Evolutionary conservation across 768 basidiomycete species (phyloP), one percentile per base, ranked within the genome.

Genomic region (Amanita inopinata): DNA sequence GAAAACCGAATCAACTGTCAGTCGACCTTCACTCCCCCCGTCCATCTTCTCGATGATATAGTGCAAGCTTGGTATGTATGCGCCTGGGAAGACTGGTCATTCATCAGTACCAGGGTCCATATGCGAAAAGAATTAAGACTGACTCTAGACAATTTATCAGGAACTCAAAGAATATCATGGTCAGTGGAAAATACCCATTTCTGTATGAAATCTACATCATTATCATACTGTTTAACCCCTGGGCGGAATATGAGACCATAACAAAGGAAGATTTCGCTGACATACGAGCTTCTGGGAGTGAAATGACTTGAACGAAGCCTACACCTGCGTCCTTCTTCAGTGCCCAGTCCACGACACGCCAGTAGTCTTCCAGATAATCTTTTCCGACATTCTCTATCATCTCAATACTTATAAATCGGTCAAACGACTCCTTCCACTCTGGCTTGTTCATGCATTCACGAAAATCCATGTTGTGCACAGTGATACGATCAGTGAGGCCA

Each of bases 391-490:
- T 78, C 54, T 85, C 83, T 3, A 86, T 73, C 83, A 86, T 85
- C 63, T 84, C 83, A 36, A 84, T 65, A 47, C 81, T 83, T 19
- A 87, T 67, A 14, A 87, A 66, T 6, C 83, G 58, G 50, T 86
- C 80, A 51, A 87, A 88, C 4, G 61, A 51, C 14, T 72, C 71
- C 49, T 71, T 61, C 83, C 82, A 86, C 20, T 75, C 71, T 2
- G 57, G 41, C 1, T 79, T 80, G 66, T 83, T 71, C 33, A 35
- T 35, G n/a, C 27, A 28, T 30, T 66, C 61, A 17, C 83, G 61
- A 54, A 85, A 88, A 50, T 85, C 84, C 73, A 87, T 74, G n/a
- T 83, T 57, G 59, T 85, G 82, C 1, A 85, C 80, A 9, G 58
- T 65, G 35, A 87, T 72, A 15, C 72, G 63, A 7, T 66, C 67